phyloP scores from a whole-genome alignment of 2,329 filamentous ascomycete genomes.

The Alternaria conjuncta region DNA sequence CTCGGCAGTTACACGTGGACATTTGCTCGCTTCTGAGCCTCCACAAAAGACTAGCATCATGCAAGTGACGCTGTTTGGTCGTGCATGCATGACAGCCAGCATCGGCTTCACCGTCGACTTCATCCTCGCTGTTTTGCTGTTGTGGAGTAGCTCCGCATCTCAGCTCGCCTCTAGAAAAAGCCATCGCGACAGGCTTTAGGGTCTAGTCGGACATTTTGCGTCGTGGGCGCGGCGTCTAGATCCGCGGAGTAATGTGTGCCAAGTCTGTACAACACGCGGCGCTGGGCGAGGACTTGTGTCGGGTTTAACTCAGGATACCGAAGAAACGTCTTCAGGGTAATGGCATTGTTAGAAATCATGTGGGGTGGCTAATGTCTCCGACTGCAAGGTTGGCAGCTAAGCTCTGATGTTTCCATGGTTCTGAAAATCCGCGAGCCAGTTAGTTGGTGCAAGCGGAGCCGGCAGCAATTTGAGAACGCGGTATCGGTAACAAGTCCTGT shows the following conservation, averaged over 20 bases:
- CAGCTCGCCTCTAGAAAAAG: constrained; percentile 8
- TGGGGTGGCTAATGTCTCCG: background rate
- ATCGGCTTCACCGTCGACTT: constrained; percentile 3
- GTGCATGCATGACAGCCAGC: background rate
- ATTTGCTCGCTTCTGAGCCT: constrained; percentile 3
- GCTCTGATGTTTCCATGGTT: constrained; percentile 1
- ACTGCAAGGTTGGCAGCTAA: background rate
- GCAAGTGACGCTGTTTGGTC: constrained; percentile 6
- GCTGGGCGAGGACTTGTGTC: background rate
- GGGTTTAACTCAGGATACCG: background rate
- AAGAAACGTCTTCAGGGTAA: background rate
- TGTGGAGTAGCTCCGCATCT: constrained; percentile 8
- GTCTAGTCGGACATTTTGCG: constrained; percentile 4
- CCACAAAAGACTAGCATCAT: constrained; percentile 4
- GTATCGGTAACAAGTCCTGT: background rate
- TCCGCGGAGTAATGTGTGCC: background rate
- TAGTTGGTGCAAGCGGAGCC: constrained; percentile 5
- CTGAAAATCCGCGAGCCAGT: background rate
- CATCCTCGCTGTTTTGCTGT: background rate
- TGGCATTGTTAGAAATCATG: background rate
- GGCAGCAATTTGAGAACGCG: constrained; percentile 4
- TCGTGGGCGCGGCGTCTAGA: constrained; percentile 1
- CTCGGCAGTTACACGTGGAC: background rate
- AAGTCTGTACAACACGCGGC: background rate
- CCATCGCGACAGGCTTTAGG: constrained; percentile 3